phyloP scores from a whole-genome alignment of 345 rosid species.

The Citrus cavaleriei region DNA sequence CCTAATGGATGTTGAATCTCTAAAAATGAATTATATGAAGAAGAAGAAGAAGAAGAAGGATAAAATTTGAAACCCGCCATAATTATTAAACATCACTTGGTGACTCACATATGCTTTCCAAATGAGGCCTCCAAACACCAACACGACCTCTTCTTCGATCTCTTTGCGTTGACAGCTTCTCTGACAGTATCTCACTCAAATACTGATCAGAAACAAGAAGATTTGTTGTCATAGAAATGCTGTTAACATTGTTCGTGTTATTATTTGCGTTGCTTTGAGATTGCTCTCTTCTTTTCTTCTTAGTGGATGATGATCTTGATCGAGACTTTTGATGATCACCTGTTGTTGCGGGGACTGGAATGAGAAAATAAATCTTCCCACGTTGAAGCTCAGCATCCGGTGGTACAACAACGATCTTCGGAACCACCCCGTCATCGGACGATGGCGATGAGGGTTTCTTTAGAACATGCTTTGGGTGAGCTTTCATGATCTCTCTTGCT shows the following conservation, averaged over 20 bases:
- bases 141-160: conserved; percentile 87
- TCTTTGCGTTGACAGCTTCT: conserved; percentile 67
- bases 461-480: conserved; percentile 79
- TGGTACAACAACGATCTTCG: conserved; percentile 78
- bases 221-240: conserved; percentile 30
- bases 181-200: conserved; percentile 90
- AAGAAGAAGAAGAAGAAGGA: background rate
- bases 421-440: conserved; percentile 48
- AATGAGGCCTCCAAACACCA: conserved; percentile 93
- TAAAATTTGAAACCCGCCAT: background rate
- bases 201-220: conserved; percentile 64
- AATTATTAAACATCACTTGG: conserved; percentile 31
- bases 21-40: conserved; percentile 11
- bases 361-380: conserved; percentile 92
- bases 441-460: conserved; percentile 70
- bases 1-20: conserved; percentile 22
- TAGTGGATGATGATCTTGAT: conserved; percentile 22
- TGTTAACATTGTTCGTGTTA: background rate
- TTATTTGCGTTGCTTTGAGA: background rate
- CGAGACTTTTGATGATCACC: conserved; percentile 24
- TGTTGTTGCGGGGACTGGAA: conserved; percentile 48
- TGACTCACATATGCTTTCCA: conserved; percentile 77
- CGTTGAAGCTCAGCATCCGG: conserved; percentile 92
- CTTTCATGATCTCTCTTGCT: conserved; percentile 82
- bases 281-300: conserved; percentile 18